Base-by-base conservation (phyloP, 78 protist genomes). In the Corallochytrium limacisporum region DNA sequence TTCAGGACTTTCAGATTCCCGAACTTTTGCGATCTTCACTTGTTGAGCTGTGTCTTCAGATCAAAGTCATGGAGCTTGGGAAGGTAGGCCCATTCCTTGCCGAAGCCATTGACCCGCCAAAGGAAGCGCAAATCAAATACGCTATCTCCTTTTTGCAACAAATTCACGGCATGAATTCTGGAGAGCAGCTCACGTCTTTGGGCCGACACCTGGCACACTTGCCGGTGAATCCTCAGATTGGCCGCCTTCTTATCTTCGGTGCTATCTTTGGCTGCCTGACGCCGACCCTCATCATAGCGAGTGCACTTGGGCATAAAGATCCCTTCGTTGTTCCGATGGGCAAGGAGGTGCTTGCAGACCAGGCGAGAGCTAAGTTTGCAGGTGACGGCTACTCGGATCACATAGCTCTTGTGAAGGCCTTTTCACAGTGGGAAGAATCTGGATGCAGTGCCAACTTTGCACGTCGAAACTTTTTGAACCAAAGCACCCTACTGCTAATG, bases 221-320 rank as follows among this genome's bases (percentile, higher is more conserved):
- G 33, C 87, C 86, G 1, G 56, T 81, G 32, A 78, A 77, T 42
- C 61, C 49, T 31, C 24, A 39, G 29, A 28, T 76, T 33, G 86
- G 86, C 8, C 79, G 78, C 51, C 44, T 81, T 53, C 22, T 75
- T 4, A 3, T 81, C 4, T 43, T 42, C 35, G 81, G 65, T 31
- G 56, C 35, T 22, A 4, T 76, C 33, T 18, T 76, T 2, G 4
- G 12, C 54, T 76, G 83, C 37, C 63, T 82, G 32, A 69, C 73
- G 38, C 88, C 83, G 28, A 33, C 62, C 26, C 63, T 72, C 48
- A 63, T 69, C 18, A 77, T 81, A 29, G 87, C 87, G 1, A 82
- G 83, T n/a, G 28, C 57, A 13, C 35, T 70, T 29, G 16, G 65
- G 22, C 5, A n/a, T 48, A 31, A 53, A 24, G 29, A 56, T n/a